Conservation (phyloP, 73 alveolate genomes). For the Paramecium caudatum region DNA sequence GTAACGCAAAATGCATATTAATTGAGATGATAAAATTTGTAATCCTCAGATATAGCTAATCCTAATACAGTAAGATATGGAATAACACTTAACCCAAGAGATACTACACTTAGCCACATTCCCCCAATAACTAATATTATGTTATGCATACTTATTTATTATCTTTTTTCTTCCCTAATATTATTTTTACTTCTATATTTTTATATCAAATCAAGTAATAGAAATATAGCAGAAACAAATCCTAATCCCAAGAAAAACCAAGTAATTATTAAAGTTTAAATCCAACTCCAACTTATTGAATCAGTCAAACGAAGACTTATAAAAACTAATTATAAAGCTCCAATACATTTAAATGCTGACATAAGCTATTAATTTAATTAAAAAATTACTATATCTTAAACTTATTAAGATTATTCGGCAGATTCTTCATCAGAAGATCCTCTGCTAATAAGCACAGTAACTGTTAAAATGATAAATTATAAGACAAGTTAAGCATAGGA, state of each 20-base stretch:
- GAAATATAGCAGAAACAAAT: neutral
- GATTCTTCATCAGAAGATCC: neutral
- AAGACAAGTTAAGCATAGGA: slow-evolving; percentile 32
- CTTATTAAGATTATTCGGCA: neutral
- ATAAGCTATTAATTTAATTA: neutral
- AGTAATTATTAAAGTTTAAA: slow-evolving; percentile 46
- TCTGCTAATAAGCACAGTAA: slow-evolving; percentile 54
- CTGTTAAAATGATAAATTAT: slow-evolving; percentile 2
- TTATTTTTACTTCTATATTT: slow-evolving; percentile 14
- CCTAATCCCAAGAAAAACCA: slow-evolving; percentile 20
- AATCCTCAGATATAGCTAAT: neutral
- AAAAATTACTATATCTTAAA: slow-evolving; percentile 45
- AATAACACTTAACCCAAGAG: neutral
- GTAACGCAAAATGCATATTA: neutral
- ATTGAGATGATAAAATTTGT: neutral
- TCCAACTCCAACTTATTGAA: slow-evolving; percentile 52
- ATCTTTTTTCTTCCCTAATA: neutral
- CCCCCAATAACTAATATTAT: slow-evolving; percentile 23
- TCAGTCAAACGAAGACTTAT: neutral
- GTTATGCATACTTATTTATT: neutral
- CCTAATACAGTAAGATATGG: slow-evolving; percentile 29
- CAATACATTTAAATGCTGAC: slow-evolving; percentile 36
- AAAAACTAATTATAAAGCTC: slow-evolving; percentile 24
- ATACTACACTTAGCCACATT: neutral
- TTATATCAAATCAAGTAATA: neutral